Conservation (phyloP, 2,329 filamentous ascomycete genomes). For the Aspergillus fischeri region DNA sequence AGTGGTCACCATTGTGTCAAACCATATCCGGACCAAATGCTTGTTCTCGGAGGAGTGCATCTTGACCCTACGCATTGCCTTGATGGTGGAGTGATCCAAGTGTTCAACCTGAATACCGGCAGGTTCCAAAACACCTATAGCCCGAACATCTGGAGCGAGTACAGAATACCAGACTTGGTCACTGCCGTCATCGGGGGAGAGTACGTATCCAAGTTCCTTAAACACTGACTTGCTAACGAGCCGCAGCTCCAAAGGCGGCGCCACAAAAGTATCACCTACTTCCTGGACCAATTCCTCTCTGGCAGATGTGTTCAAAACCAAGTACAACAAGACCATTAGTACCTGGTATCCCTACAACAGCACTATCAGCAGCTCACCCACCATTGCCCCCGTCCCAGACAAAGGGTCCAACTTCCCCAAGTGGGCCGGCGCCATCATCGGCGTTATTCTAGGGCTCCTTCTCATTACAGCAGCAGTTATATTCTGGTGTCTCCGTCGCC, state of each 20-base stretch:
- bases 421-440: slow-evolving; percentile 56
- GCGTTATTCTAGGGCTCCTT: slow-evolving; percentile 20
- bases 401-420: slow-evolving; percentile 41
- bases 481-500: slow-evolving; percentile 18
- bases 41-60: slow-evolving; percentile 34
- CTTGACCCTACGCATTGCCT: slow-evolving; percentile 41
- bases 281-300: slow-evolving; percentile 51
- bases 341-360: slow-evolving; percentile 58
- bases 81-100: slow-evolving; percentile 51
- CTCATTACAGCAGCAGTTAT: slow-evolving; percentile 15
- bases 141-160: slow-evolving; percentile 27
- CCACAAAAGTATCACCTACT: slow-evolving; percentile 21
- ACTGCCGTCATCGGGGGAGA: slow-evolving; percentile 32
- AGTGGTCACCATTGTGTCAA: slow-evolving; percentile 31
- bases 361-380: slow-evolving; percentile 20
- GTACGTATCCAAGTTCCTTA: slow-evolving; percentile 15
- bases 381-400: neutral
- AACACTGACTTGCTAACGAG: neutral
- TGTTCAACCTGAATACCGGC: slow-evolving; percentile 34
- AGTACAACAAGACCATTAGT: slow-evolving; percentile 54
- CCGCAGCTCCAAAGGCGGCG: slow-evolving; percentile 26
- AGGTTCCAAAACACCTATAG: slow-evolving; percentile 29
- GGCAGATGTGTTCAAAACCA: slow-evolving; percentile 49
- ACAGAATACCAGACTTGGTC: slow-evolving; percentile 27
- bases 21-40: slow-evolving; percentile 48